These are phyloP conservation scores for Mentha longifolia DNA, from an alignment of 257 asterid genomes.

Conservation along the genomic window DNA sequence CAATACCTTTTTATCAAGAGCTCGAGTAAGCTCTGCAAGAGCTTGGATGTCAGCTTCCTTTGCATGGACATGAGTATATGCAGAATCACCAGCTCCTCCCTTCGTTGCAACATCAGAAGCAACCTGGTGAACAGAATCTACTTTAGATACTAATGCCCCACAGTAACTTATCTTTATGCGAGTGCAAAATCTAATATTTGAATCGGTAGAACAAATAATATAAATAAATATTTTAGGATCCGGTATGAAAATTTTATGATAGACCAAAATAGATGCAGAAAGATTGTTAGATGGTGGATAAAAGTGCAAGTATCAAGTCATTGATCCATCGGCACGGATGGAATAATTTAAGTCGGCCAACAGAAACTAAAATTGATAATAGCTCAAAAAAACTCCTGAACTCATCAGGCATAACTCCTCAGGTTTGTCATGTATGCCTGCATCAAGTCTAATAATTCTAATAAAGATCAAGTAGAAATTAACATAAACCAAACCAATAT, in stretches of 20 bases:
- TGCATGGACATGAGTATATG: slow-evolving; percentile 68
- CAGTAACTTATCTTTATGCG: slow-evolving; percentile 9
- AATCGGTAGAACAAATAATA: not conserved
- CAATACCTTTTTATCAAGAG: slow-evolving; percentile 89
- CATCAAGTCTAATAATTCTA: not conserved
- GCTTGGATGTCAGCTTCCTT: slow-evolving; percentile 95
- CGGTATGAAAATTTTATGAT: slow-evolving; percentile 4
- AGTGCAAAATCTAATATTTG: not conserved
- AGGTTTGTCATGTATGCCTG: not conserved
- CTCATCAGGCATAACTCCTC: slow-evolving; percentile 7
- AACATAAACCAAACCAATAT: slow-evolving; percentile 15
- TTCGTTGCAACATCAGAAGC: slow-evolving; percentile 49
- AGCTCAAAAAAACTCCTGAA: slow-evolving; percentile 4
- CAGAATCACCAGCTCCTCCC: slow-evolving; percentile 44
- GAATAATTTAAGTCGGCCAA: slow-evolving; percentile 17
- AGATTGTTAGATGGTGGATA: not conserved
- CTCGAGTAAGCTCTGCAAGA: slow-evolving; percentile 79
- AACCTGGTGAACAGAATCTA: slow-evolving; percentile 51
- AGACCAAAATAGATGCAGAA: slow-evolving; percentile 8
- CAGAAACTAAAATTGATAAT: slow-evolving; percentile 1
- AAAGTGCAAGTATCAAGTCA: not conserved
- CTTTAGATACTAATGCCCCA: slow-evolving; percentile 29
- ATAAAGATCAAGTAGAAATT: slow-evolving; percentile 17
- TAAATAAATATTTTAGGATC: slow-evolving; percentile 1
- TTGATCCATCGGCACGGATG: slow-evolving; percentile 20